Conservation (phyloP, 345 rosid species). For the Populus ilicifolia region DNA sequence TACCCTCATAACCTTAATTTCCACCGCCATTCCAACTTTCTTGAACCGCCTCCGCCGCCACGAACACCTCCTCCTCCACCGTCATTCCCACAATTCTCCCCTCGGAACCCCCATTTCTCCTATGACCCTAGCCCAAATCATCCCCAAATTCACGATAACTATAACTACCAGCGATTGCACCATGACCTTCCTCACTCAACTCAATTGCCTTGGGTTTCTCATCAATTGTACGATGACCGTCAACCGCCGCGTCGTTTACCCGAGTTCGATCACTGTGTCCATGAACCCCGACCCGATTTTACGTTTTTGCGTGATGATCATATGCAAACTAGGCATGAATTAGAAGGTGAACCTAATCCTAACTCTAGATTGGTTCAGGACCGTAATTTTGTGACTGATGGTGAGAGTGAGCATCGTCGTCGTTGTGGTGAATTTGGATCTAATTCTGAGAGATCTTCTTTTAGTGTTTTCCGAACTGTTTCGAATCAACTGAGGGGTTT, state of each 20-base stretch:
- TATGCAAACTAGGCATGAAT: constrained; percentile 34
- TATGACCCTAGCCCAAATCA: constrained; percentile 15
- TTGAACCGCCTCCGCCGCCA: background rate
- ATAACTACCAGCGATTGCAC: background rate
- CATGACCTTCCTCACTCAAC: constrained; percentile 23
- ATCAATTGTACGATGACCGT: background rate
- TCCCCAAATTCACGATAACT: background rate
- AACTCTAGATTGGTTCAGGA: constrained; percentile 50
- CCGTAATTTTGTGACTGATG: constrained; percentile 5
- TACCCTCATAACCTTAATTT: background rate
- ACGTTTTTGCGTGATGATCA: constrained; percentile 29
- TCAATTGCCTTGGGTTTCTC: constrained; percentile 27
- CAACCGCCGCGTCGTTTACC: constrained; percentile 11
- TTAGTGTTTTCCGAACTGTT: constrained; percentile 32
- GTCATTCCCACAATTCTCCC: background rate
- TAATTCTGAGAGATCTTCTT: constrained; percentile 38
- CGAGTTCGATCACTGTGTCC: background rate
- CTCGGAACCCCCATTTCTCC: background rate
- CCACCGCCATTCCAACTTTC: background rate
- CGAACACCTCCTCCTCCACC: background rate
- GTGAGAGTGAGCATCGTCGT: constrained; percentile 16
- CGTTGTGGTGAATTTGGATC: constrained; percentile 31
- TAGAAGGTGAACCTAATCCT: constrained; percentile 18
- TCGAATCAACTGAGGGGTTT: constrained; percentile 23
- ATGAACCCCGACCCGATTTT: constrained; percentile 7